These are phyloP conservation scores for Rhododendron vialii DNA, from an alignment of 148 eudicot genomes.

Conservation along the genomic window DNA sequence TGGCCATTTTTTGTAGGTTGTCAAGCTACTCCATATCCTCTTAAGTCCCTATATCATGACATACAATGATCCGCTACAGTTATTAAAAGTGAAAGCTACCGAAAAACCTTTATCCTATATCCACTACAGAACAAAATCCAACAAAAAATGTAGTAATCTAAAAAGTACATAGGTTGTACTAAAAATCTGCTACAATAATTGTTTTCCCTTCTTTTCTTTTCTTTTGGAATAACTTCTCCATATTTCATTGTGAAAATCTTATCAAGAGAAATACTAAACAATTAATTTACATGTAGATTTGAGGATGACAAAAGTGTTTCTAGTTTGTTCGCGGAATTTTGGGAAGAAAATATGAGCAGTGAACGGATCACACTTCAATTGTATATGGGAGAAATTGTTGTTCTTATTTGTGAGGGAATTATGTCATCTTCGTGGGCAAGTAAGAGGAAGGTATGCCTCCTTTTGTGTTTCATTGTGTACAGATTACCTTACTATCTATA, in stretches of 20 bases:
- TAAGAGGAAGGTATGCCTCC: conserved; percentile 59
- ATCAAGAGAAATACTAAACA: background rate
- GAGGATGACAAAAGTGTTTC: conserved; percentile 89
- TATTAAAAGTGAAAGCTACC: background rate
- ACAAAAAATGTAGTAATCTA: background rate
- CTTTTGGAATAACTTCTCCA: background rate
- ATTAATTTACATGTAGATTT: conserved; percentile 51
- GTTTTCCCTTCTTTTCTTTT: background rate
- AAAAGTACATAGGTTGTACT: background rate
- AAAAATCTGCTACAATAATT: background rate
- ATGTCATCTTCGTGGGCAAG: conserved; percentile 81
- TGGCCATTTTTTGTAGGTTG: background rate
- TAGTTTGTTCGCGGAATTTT: conserved; percentile 73
- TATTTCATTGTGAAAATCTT: background rate
- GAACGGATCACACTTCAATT: conserved; percentile 85
- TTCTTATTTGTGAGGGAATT: conserved; percentile 67
- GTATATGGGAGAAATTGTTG: conserved; percentile 74
- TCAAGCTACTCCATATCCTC: background rate
- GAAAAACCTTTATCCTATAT: background rate
- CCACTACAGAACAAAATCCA: background rate
- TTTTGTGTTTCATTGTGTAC: background rate
- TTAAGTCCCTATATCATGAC: background rate
- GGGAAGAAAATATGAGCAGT: conserved; percentile 94
- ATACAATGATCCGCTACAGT: background rate
- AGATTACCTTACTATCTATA: background rate